These are phyloP conservation scores for Mycena rosella DNA, from an alignment of 768 basidiomycete species.

Conservation along the genomic window DNA sequence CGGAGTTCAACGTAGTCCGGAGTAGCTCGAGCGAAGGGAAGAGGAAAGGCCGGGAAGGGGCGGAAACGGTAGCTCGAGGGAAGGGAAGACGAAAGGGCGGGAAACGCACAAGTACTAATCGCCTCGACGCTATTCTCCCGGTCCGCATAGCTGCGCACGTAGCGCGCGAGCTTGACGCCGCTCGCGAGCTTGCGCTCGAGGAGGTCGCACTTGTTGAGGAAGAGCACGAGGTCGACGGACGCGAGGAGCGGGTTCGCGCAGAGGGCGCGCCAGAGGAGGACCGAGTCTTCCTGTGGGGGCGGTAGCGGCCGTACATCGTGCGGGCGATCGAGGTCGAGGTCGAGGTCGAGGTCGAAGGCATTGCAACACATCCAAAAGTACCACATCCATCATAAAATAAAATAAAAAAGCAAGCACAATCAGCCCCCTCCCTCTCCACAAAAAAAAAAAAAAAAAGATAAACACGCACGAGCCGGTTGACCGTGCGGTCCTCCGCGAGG, in stretches of 20 bases:
- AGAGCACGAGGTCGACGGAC: slow-evolving; percentile 84
- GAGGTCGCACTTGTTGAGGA: slow-evolving; percentile 92
- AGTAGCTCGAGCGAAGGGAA: too few species aligned
- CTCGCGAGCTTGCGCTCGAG: slow-evolving; percentile 75
- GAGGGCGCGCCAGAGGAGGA: slow-evolving; percentile 90
- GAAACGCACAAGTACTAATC: slow-evolving; percentile 74
- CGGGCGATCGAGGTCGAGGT: too few species aligned
- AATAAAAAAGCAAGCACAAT: too few species aligned
- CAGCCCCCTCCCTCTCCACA: too few species aligned
- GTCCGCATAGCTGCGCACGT: slow-evolving; percentile 81
- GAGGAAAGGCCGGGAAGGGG: too few species aligned
- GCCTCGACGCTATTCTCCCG: slow-evolving; percentile 77
- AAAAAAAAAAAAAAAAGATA: background rate
- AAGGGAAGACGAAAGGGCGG: background rate
- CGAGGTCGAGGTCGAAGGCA: too few species aligned
- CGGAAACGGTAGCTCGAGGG: too few species aligned
- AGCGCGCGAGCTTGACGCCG: slow-evolving; percentile 74
- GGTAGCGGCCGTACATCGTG: too few species aligned
- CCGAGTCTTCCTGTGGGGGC: slow-evolving; percentile 76
- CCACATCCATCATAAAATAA: too few species aligned
- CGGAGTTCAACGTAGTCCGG: too few species aligned
- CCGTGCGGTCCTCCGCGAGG: slow-evolving; percentile 69
- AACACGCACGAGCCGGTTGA: slow-evolving; percentile 68
- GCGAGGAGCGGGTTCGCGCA: slow-evolving; percentile 87
- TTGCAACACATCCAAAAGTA: too few species aligned